These are phyloP conservation scores for Hanseniaspora pseudoguilliermondii DNA, from an alignment of 805 yeast species.

Conservation along the genomic window DNA sequence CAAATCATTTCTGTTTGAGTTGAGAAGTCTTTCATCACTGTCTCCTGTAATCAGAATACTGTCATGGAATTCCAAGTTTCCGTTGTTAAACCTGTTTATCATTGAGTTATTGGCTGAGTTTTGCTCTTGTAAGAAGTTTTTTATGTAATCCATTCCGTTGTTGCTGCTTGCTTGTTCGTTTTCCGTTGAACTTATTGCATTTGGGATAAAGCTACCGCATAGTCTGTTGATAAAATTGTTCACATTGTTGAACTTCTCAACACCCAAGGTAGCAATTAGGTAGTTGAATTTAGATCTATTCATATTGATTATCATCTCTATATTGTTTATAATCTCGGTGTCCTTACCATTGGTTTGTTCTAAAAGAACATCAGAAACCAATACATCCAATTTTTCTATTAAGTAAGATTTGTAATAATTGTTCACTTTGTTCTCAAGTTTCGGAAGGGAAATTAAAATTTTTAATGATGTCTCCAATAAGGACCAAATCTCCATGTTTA, in stretches of 20 bases:
- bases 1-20: not conserved
- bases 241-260: not conserved
- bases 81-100: not conserved
- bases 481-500: slow-evolving; percentile 15
- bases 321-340: not conserved
- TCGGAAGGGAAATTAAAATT: slow-evolving; percentile 23
- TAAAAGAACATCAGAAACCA: not conserved
- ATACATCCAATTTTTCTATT: slow-evolving; percentile 24
- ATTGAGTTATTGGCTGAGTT: not conserved
- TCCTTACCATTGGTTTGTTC: slow-evolving; percentile 1
- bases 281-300: not conserved
- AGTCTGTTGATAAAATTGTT: slow-evolving; percentile 4
- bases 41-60: slow-evolving; percentile 11
- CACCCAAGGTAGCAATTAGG: not conserved
- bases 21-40: not conserved
- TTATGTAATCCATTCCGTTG: slow-evolving; percentile 1
- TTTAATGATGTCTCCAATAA: slow-evolving; percentile 24
- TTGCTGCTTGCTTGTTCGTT: not conserved
- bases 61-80: slow-evolving; percentile 1
- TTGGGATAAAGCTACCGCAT: not conserved
- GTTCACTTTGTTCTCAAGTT: slow-evolving; percentile 25
- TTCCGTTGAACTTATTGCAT: not conserved
- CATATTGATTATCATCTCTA: slow-evolving; percentile 10
- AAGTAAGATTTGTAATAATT: slow-evolving; percentile 29
- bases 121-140: not conserved